Conservation (phyloP, 2,329 filamentous ascomycete species). For the Alternaria metachromatica region DNA sequence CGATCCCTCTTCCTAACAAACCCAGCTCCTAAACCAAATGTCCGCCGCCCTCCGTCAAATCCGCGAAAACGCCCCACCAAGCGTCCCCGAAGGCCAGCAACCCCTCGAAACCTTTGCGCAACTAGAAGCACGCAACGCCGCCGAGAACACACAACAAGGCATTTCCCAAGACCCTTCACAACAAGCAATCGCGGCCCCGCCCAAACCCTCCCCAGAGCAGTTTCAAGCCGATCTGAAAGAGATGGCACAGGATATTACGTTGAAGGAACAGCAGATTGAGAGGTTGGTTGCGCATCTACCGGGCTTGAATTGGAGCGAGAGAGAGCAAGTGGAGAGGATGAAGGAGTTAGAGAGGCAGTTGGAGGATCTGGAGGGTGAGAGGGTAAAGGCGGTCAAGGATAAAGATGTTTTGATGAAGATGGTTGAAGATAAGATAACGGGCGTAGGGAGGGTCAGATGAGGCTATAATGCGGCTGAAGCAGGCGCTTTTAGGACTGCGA, state of each 20-base stretch:
- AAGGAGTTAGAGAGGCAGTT: conserved; percentile 53
- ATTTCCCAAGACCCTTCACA: conserved; percentile 18
- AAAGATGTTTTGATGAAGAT: conserved; percentile 51
- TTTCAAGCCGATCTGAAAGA: conserved; percentile 73
- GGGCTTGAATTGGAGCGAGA: conserved; percentile 78
- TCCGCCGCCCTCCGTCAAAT: conserved; percentile 54
- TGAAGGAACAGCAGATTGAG: conserved; percentile 86
- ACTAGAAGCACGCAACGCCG: conserved; percentile 34
- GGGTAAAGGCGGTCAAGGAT: conserved; percentile 50
- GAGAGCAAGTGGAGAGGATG: conserved; percentile 72
- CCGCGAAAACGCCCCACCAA: conserved; percentile 50
- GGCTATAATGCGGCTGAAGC: background rate
- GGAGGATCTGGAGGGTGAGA: conserved; percentile 51
- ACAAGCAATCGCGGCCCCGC: conserved; percentile 15
- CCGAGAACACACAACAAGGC: conserved; percentile 24
- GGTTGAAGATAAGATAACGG: conserved; percentile 57
- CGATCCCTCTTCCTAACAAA: background rate
- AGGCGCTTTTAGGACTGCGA: background rate
- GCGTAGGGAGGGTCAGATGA: conserved; percentile 30
- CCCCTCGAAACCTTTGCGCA: conserved; percentile 42
- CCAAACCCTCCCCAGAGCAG: conserved; percentile 48
- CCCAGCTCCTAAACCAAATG: conserved; percentile 57
- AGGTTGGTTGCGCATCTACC: conserved; percentile 76
- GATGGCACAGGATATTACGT: conserved; percentile 75
- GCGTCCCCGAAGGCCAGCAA: conserved; percentile 53